These are phyloP conservation scores for Boletus subcaerulescens DNA, from an alignment of 768 basidiomycete genomes.

Conservation along the genomic window DNA sequence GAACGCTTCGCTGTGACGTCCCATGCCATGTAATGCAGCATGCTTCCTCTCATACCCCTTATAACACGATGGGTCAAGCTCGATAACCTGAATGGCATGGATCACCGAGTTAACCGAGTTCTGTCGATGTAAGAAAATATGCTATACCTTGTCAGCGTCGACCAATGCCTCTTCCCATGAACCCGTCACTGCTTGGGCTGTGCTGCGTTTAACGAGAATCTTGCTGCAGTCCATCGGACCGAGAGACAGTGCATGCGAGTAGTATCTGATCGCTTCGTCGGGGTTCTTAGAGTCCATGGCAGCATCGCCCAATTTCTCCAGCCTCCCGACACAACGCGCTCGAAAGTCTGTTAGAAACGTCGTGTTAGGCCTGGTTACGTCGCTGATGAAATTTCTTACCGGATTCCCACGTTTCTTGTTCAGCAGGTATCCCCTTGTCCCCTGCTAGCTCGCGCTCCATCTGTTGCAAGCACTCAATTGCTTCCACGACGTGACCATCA, in stretches of 20 bases:
- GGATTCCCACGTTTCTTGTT: neutral
- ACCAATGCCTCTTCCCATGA: neutral
- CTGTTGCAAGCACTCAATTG: neutral
- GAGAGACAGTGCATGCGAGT: neutral
- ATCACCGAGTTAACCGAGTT: neutral
- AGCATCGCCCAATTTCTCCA: neutral
- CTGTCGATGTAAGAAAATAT: no score
- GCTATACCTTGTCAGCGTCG: constrained; percentile 7
- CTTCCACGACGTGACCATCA: neutral
- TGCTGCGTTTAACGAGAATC: constrained; percentile 7
- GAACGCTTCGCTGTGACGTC: neutral
- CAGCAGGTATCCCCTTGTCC: neutral
- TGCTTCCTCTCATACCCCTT: neutral
- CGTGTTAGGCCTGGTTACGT: neutral
- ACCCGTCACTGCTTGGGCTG: neutral
- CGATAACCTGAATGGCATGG: neutral
- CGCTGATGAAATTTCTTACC: neutral
- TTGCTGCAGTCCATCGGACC: rapidly evolving
- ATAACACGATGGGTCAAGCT: neutral
- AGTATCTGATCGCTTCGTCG: neutral
- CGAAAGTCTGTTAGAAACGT: neutral
- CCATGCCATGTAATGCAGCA: neutral
- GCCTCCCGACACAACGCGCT: neutral
- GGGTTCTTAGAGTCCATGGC: neutral
- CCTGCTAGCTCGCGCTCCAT: neutral